Base-by-base conservation (phyloP, 352 stramenopile genomes). In the Phytophthora citricola region DNA sequence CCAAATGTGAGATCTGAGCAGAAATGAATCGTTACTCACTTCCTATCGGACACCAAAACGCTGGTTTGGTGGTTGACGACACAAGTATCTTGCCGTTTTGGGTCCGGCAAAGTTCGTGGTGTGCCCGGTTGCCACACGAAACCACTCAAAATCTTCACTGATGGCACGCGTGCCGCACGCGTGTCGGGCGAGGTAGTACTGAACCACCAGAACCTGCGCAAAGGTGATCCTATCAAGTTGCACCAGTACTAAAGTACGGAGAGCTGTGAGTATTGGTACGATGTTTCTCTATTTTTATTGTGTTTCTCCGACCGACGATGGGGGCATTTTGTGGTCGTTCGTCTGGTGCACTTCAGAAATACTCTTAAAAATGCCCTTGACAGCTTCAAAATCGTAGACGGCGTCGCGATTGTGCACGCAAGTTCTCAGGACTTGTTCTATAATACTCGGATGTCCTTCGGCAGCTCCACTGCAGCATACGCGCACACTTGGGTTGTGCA, bases 381-480 rank as follows among this genome's bases (percentile, higher is more conserved):
- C 44, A 46, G 17, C 39, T 66, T 77, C 62, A 84, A 74, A 86
- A 84, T 12, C 75, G 55, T 56, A 81, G 29, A 4, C 78, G 65
- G 24, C 78, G 72, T 39, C 77, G 56, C 4, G 72, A 72, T 14
- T 68, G 75, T 11, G 60, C 49, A 2, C 70, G 72, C 36, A 64
- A 31, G 22, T 38, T 62, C 63, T 36, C 47, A 0, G 69, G 20
- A 6, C 58, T 72, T 39, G 65, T 41, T 17, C 46, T 56, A 12
- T 46, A 45, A 36, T 40, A 55, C 26, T 56, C 26, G 24, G 69
- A 52, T 17, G 53, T 54, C 38, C 63, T 58, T 50, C 53, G 38
- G 5, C 48, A 76, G 8, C 22, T 63, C 69, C 69, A 71, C 53
- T 76, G 11, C 38, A 75, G 43, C 50, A 50, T 57, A 27, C 58